Evolutionary conservation across 1,284 basidiomycete genomes (phyloP), one percentile per base, ranked within the genome.

Genomic region (Cryptococcus maquisensis): DNA sequence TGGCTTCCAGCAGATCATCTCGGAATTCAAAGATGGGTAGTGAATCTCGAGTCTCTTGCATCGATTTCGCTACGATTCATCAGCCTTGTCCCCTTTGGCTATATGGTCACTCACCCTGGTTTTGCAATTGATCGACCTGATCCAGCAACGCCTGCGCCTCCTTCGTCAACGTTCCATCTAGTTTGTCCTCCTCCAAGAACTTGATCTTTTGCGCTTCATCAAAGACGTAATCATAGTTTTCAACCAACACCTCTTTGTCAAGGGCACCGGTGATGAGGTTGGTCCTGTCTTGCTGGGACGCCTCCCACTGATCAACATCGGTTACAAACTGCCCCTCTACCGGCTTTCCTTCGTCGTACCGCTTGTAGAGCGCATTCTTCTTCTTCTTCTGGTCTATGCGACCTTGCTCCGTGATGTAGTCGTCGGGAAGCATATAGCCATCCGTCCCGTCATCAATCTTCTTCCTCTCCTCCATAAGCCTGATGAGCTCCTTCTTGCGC

Each of bases 361-460:
- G 87, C 65, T 91, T 85, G 72, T 97, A 98, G 48, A 99, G 77
- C 0, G 90, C 93, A 63, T 88, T 87, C 71, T 95, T 86, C 72
- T 97, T 95, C 78, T 92, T 94, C 79, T 96, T 94, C 76, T 86
- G 87, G 81, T 98, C 94, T 59, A 98, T 89, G 75, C 93, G 95
- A n/a, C 96, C 96, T 73, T 97, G 91, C 69, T 97, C 95, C 0
- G 95, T 98, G 66, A 98, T 83, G 70, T 99, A 98, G 77, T 98
- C 95, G 65, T 96, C 93, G 0, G 93, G 94, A 38, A 96, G 82
- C 78, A 88, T 87, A 68, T 97, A 97, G 4, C 93, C 93, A 59
- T 96, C 93, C 74, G 83, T 90, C 60, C 90, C 89, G 78, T 96
- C 93, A 71, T 93, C 90, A 59, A 98, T 96, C 69, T 85, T 86